A percentile compares a stretch with the other conserved stretches of the same genome.
Conservation (phyloP, 2,329 filamentous ascomycete species). For the Colletotrichum phormii region DNA sequence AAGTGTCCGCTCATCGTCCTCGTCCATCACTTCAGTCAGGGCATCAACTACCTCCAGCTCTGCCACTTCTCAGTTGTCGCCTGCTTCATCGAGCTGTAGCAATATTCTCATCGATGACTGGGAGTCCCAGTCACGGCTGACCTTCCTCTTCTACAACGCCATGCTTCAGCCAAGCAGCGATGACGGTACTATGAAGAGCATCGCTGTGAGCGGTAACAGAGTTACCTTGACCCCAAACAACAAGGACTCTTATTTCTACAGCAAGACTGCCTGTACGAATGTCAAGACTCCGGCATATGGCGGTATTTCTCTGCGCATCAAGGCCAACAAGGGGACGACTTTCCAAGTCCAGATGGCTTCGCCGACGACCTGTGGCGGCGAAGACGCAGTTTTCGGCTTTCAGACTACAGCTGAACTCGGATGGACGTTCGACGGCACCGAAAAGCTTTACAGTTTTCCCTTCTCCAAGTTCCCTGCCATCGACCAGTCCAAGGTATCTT, state of each 20-base stretch:
- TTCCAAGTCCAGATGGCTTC: slow-evolving; percentile 65
- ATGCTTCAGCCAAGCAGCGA: slow-evolving; percentile 66
- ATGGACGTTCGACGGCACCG: slow-evolving; percentile 70
- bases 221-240: slow-evolving; percentile 64
- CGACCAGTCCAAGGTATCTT: slow-evolving; percentile 63
- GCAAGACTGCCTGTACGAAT: slow-evolving; percentile 65
- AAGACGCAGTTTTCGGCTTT: slow-evolving; percentile 47
- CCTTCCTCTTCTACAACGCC: slow-evolving; percentile 71
- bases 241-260: slow-evolving; percentile 68
- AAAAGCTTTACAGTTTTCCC: slow-evolving; percentile 68
- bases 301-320: slow-evolving; percentile 67
- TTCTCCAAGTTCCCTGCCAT: slow-evolving; percentile 63
- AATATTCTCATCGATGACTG: slow-evolving; percentile 68
- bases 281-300: slow-evolving; percentile 58
- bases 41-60: slow-evolving; percentile 4
- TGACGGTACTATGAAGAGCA: slow-evolving; percentile 66
- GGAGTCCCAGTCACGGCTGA: slow-evolving; percentile 70
- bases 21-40: neutral
- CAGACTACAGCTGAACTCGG: slow-evolving; percentile 62
- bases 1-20: neutral
- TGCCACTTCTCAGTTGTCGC: slow-evolving; percentile 6
- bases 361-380: slow-evolving; percentile 57
- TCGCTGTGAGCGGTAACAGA: slow-evolving; percentile 62
- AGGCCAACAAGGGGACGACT: slow-evolving; percentile 61
- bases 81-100: slow-evolving; percentile 47